Conservation (phyloP, 805 yeast genomes). For the Starmerella davenportii region DNA sequence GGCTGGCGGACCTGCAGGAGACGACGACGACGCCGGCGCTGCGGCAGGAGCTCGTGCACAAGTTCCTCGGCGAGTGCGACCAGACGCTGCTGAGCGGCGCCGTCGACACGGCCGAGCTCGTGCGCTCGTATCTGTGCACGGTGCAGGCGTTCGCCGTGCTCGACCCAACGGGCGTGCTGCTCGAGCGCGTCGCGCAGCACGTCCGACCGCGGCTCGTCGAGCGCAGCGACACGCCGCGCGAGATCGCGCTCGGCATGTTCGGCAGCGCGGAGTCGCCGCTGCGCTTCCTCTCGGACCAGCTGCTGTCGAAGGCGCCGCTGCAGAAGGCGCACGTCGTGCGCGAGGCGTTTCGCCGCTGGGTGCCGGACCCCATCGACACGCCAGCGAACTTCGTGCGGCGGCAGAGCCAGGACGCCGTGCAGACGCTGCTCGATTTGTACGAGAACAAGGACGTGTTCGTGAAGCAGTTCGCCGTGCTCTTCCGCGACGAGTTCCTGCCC, state of each 20-base stretch:
- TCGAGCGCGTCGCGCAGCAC: slow-evolving; percentile 63
- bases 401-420: slow-evolving; percentile 45
- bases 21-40: slow-evolving; percentile 34
- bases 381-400: slow-evolving; percentile 61
- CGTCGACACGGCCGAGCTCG: slow-evolving; percentile 53
- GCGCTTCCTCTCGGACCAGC: slow-evolving; percentile 37
- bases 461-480: slow-evolving; percentile 41
- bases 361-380: slow-evolving; percentile 79
- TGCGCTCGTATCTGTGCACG: slow-evolving; percentile 50
- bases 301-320: slow-evolving; percentile 19
- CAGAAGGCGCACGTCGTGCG: slow-evolving; percentile 25
- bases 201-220: slow-evolving; percentile 54
- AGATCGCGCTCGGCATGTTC: slow-evolving; percentile 55
- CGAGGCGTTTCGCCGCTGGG: slow-evolving; percentile 32
- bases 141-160: slow-evolving; percentile 52
- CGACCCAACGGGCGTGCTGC: slow-evolving; percentile 74
- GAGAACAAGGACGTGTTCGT: slow-evolving; percentile 52
- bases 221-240: slow-evolving; percentile 53
- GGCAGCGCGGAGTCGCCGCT: slow-evolving; percentile 28
- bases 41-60: slow-evolving; percentile 33
- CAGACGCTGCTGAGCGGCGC: slow-evolving; percentile 55
- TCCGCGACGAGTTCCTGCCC: slow-evolving; percentile 38
- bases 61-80: slow-evolving; percentile 31
- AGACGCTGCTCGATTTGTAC: slow-evolving; percentile 51
- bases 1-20: slow-evolving; percentile 39